Percentiles rank a stretch among this genome's conserved stretches.
phyloP scores from a whole-genome alignment of 495 filamentous ascomycete genomes.

The Penicillium goetzii region DNA sequence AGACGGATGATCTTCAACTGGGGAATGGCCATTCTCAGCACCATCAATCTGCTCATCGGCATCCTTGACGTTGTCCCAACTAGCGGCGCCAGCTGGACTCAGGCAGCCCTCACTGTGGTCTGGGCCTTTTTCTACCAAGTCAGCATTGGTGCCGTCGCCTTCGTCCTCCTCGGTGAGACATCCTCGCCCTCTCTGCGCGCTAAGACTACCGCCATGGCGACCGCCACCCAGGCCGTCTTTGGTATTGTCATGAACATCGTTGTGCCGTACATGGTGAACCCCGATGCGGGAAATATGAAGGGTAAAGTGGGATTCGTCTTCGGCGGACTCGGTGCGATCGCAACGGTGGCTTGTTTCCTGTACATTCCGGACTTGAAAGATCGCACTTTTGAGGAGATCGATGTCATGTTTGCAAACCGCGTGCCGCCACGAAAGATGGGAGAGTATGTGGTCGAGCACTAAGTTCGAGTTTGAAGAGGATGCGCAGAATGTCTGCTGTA shows the following conservation, averaged over 20 bases:
- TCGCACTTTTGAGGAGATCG: constrained; percentile 1
- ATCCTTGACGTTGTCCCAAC: neutral
- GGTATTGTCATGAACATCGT: neutral
- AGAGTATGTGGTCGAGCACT: neutral
- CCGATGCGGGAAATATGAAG: neutral
- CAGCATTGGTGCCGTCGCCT: constrained; percentile 1
- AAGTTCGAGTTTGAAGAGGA: neutral
- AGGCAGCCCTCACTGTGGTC: neutral
- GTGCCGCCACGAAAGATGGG: constrained; percentile 3
- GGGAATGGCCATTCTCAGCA: neutral
- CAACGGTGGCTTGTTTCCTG: neutral
- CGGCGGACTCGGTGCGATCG: neutral
- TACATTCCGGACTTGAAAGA: neutral
- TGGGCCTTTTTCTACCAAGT: neutral
- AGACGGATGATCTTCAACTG: neutral
- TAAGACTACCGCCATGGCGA: neutral
- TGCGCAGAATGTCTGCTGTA: neutral
- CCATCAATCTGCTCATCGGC: neutral
- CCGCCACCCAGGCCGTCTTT: neutral
- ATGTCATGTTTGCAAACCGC: neutral
- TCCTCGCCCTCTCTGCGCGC: neutral
- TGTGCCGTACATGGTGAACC: constrained; percentile 28
- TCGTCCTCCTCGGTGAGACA: neutral
- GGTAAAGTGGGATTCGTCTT: neutral
- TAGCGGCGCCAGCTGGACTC: neutral